phyloP scores from a whole-genome alignment of 305 asterid species.

The Petunia hybrid region DNA sequence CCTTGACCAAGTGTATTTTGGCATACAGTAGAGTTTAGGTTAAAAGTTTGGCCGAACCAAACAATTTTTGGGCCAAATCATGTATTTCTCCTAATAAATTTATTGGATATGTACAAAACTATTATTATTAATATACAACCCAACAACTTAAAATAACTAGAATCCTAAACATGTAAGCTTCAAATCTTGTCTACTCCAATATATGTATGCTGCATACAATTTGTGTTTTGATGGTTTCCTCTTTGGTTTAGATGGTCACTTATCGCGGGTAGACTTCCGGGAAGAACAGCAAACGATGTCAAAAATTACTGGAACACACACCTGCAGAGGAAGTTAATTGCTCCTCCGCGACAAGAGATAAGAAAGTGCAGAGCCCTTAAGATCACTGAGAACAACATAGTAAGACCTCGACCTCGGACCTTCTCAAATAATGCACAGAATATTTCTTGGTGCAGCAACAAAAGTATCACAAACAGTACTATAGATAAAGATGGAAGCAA shows the following conservation, averaged over 20 bases:
- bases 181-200: no score
- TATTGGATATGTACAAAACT: no score
- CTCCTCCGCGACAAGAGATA: neutral
- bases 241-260: conserved; percentile 51
- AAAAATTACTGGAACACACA: conserved; percentile 55
- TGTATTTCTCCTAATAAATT: no score
- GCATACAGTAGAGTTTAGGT: no score
- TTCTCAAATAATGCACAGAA: conserved; percentile 21
- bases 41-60: no score
- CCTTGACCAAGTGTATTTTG: no score
- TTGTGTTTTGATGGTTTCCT: neutral
- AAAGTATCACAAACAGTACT: neutral
- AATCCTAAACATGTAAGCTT: neutral
- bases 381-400: conserved; percentile 16
- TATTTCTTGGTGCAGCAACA: neutral
- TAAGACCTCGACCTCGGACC: conserved; percentile 45
- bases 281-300: conserved; percentile 62
- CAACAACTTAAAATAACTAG: no score
- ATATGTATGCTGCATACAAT: neutral
- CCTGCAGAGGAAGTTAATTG: conserved; percentile 17
- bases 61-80: no score
- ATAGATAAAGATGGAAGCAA: neutral
- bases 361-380: neutral
- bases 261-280: conserved; percentile 63
- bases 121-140: neutral